Evolutionary conservation across 208 protist species (phyloP), one percentile per base, ranked within the genome.

Genomic region (Leishmania amazonensis): DNA sequence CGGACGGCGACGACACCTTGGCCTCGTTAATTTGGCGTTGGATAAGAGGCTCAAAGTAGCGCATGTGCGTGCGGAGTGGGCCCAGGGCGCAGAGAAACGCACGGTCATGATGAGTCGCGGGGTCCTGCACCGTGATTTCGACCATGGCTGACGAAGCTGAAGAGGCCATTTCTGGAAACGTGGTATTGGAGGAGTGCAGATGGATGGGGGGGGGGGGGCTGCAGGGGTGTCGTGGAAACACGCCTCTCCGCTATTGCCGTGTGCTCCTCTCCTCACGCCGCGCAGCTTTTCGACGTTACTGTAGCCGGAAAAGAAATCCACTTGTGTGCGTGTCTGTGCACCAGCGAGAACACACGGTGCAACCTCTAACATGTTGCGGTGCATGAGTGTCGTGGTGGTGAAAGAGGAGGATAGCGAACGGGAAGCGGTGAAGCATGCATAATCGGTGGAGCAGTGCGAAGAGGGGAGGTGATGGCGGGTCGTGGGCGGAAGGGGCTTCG

Each of bases 71-170:
- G 28, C 84, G 85, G 42, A 96, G 83, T 0, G 93, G 84, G 6
- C 58, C 73, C 17, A 89, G 47, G 47, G 92, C 76, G 84, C 88
- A 95, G 45, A 65, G 75, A 76, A 94, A 96, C 40, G 86, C 73
- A 53, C 87, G 85, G 15, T 83, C 80, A 21, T 85, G 78, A 45
- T 85, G 71, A 11, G 83, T 83, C 19, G 78, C 68, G 21, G 86
- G 90, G 75, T 96, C 93, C 49, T 91, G 85, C 35, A 96, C 93
- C 28, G 74, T 86, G 54, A 96, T 85, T 64, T 95, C 87, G 35
- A 95, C 91, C 49, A 82, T 60, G 21, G 40, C 40, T 54, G 68
- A 17, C 3, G 68, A 76, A 31, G 53, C 40, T 13, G 31, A 74
- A 35, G 54, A 65, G 74, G 57, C 3, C 72, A 76, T 76, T 42